phyloP scores from a whole-genome alignment of 192 early-diverging fungal species.

The Rhizophagus sp. region DNA sequence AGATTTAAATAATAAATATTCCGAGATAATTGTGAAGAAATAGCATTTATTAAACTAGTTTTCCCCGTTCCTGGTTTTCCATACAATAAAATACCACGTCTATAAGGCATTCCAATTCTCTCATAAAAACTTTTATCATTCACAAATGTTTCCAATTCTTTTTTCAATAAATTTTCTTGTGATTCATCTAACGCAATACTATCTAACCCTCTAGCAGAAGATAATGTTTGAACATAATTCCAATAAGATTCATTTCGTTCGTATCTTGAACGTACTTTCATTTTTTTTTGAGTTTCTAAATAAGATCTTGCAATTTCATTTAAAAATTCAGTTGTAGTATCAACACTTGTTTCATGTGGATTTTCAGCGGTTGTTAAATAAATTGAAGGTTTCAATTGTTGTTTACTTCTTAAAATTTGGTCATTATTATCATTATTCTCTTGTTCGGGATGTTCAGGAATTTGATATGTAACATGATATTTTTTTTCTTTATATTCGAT shows the following conservation, averaged over 20 bases:
- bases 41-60: constrained; percentile 42
- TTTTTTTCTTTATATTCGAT: constrained; percentile 9
- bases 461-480: background rate
- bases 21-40: constrained; percentile 34
- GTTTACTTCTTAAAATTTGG: background rate
- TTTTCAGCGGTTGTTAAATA: background rate
- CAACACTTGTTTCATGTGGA: background rate
- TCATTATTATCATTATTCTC: background rate
- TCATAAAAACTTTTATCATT: constrained; percentile 57
- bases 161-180: constrained; percentile 46
- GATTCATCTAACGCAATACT: constrained; percentile 53
- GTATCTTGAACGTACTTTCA: background rate
- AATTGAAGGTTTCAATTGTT: constrained; percentile 11
- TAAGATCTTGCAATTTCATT: background rate
- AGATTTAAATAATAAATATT: constrained; percentile 44
- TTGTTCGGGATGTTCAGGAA: background rate
- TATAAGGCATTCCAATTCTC: constrained; percentile 63
- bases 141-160: constrained; percentile 54
- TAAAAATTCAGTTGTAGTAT: constrained; percentile 14
- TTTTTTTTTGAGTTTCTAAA: constrained; percentile 5
- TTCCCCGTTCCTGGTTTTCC: constrained; percentile 44
- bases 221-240: background rate
- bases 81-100: constrained; percentile 47
- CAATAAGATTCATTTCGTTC: background rate
- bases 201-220: constrained; percentile 39